Percentiles rank a stretch among this genome's conserved stretches.
Conservation (phyloP, 1,139 yeast species). For the Zygoascus meyerae region DNA sequence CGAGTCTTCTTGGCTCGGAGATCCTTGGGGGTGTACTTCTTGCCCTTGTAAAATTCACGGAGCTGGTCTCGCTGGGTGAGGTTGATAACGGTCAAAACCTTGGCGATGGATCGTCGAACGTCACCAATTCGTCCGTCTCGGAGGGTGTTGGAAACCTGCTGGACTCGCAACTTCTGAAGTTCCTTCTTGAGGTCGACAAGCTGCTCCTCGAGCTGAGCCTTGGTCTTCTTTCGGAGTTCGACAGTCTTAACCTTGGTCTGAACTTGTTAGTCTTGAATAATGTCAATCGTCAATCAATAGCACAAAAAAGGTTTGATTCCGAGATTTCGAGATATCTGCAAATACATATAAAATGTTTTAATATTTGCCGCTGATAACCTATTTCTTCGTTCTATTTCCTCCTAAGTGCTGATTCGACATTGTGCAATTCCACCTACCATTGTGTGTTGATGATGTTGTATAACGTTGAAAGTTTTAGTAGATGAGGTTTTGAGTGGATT, state of each 20-base stretch:
- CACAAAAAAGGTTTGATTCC: background rate
- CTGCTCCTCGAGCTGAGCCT: slow-evolving; percentile 92
- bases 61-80: slow-evolving; percentile 94
- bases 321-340: background rate
- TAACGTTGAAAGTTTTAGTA: slow-evolving; percentile 3
- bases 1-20: slow-evolving; percentile 99
- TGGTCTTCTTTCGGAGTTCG: slow-evolving; percentile 96
- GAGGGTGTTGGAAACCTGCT: slow-evolving; percentile 50
- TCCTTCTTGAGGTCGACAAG: slow-evolving; percentile 96
- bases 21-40: slow-evolving; percentile 97
- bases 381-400: background rate
- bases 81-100: slow-evolving; percentile 96
- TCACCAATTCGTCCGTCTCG: slow-evolving; percentile 72
- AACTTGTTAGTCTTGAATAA: background rate
- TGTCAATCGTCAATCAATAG: background rate
- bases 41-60: slow-evolving; percentile 88
- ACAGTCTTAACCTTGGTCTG: slow-evolving; percentile 59
- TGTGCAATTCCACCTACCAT: slow-evolving; percentile 1
- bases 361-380: background rate
- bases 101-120: slow-evolving; percentile 98
- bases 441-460: slow-evolving; percentile 6
- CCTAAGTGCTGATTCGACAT: background rate
- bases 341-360: background rate
- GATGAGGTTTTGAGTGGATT: slow-evolving; percentile 5
- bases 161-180: slow-evolving; percentile 93